Conservation (phyloP, 140 eudicot species). For the Flaveria floridana region DNA sequence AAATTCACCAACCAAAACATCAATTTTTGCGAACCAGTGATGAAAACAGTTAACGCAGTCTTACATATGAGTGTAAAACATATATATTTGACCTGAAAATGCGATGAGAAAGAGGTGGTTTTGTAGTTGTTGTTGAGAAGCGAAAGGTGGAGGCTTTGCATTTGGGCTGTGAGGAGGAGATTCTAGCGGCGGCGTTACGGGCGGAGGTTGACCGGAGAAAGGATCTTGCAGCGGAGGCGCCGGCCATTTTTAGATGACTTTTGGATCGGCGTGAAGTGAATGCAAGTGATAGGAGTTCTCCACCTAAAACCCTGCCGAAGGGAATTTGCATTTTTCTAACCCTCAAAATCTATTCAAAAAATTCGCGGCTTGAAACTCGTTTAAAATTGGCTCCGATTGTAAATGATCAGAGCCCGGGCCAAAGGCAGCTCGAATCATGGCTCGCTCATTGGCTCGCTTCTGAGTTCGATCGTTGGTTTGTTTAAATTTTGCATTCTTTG, state of each 20-base stretch:
- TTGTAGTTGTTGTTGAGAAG: constrained; percentile 53
- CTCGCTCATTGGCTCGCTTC: too few species aligned
- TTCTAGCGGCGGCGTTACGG: constrained; percentile 54
- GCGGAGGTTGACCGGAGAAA: constrained; percentile 55
- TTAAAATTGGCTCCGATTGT: too few species aligned
- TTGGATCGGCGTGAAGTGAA: constrained; percentile 1
- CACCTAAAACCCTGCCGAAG: constrained; percentile 16
- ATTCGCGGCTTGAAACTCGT: too few species aligned
- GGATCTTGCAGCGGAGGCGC: constrained; percentile 70
- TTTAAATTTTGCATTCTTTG: too few species aligned
- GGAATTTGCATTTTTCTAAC: too few species aligned
- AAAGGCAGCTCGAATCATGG: too few species aligned
- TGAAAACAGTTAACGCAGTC: neutral
- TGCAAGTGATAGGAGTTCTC: neutral
- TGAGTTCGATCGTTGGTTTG: too few species aligned
- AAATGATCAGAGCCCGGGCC: too few species aligned
- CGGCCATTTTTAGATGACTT: constrained; percentile 23
- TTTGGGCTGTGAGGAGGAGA: constrained; percentile 48
- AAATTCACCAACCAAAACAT: constrained; percentile 14
- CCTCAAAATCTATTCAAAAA: too few species aligned
- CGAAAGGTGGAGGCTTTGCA: constrained; percentile 53
- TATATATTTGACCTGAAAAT: constrained; percentile 51
- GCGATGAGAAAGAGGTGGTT: constrained; percentile 62
- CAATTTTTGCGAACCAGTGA: neutral
- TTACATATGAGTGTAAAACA: neutral